phyloP scores from a whole-genome alignment of 441 rosid species.

The Syzygium syzygioides region DNA sequence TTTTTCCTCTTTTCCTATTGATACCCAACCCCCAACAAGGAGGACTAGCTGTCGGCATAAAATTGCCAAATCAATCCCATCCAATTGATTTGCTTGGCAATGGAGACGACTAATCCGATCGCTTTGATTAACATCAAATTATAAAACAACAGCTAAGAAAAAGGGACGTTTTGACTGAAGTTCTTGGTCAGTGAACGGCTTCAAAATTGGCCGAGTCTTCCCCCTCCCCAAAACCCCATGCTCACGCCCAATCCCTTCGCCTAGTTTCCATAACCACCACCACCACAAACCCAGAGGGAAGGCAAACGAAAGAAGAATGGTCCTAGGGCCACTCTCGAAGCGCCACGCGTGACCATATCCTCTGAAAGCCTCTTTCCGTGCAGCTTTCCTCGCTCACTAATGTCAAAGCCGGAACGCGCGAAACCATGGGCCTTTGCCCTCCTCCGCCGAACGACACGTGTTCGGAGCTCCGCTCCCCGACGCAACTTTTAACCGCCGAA shows the following conservation, averaged over 20 bases:
- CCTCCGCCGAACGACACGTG: background rate
- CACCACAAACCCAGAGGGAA: slow-evolving; percentile 1
- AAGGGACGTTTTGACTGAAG: background rate
- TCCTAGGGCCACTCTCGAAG: background rate
- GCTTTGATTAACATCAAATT: background rate
- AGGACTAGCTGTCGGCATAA: background rate
- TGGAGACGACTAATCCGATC: background rate
- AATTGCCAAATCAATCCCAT: background rate
- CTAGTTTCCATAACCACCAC: slow-evolving; percentile 2
- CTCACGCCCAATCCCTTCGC: background rate
- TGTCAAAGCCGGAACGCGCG: background rate
- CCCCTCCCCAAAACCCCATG: background rate
- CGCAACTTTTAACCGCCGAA: background rate
- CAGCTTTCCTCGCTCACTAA: background rate
- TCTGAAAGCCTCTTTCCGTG: background rate
- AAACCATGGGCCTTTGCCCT: background rate
- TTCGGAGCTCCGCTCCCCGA: background rate
- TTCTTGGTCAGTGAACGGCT: background rate
- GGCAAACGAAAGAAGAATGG: slow-evolving; percentile 3
- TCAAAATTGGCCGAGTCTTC: background rate
- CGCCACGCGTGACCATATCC: slow-evolving; percentile 14
- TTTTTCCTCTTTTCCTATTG: background rate
- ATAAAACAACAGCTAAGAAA: background rate
- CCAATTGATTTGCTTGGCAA: background rate
- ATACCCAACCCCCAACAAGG: background rate